Evolutionary conservation across 1,284 basidiomycete species (phyloP).

Genomic region (Rhodotorula sp.): DNA sequence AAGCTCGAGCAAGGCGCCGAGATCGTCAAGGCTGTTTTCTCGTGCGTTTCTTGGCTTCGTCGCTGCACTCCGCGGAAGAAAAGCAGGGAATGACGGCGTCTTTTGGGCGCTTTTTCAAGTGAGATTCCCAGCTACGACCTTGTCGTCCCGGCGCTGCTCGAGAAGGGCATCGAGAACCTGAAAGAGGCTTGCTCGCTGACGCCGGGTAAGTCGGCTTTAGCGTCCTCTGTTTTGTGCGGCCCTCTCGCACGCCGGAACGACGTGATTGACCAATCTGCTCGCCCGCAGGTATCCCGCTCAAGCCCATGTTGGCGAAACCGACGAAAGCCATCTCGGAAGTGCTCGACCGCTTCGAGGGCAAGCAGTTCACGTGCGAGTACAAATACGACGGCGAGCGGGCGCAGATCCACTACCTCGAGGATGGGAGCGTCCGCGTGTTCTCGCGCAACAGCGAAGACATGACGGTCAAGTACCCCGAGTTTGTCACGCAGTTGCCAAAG

Average conservation of each 20-base stretch:
- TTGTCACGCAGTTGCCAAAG: slow-evolving; percentile 85
- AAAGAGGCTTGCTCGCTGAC: slow-evolving; percentile 81
- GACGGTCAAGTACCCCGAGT: slow-evolving; percentile 98
- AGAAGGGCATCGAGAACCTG: slow-evolving; percentile 71
- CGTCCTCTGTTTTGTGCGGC: not conserved
- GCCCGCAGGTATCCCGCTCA: slow-evolving; percentile 73
- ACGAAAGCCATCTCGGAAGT: slow-evolving; percentile 99
- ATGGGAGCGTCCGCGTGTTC: slow-evolving; percentile 83
- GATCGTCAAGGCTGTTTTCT: slow-evolving; percentile 87
- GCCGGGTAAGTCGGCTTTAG: slow-evolving; percentile 59
- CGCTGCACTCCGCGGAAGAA: too few relatives aligned
- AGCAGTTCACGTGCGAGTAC: slow-evolving; percentile 97
- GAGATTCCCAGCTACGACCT: slow-evolving; percentile 92
- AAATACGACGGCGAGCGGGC: slow-evolving; percentile 99
- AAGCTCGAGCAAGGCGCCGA: slow-evolving; percentile 77
- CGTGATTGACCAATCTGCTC: too few relatives aligned
- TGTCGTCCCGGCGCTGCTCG: slow-evolving; percentile 87
- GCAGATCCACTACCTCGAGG: slow-evolving; percentile 79
- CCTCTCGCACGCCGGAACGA: too few relatives aligned
- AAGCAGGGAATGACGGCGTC: not conserved
- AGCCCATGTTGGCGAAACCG: slow-evolving; percentile 99
- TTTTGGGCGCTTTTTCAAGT: slow-evolving; percentile 53
- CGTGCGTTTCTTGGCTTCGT: slow-evolving; percentile 55
- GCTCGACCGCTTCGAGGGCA: slow-evolving; percentile 92
- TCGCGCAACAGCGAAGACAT: slow-evolving; percentile 98